Evolutionary conservation across 257 asterid genomes (phyloP), one percentile per base, ranked within the genome.

Genomic region (Dorcoceras hygrometricum): DNA sequence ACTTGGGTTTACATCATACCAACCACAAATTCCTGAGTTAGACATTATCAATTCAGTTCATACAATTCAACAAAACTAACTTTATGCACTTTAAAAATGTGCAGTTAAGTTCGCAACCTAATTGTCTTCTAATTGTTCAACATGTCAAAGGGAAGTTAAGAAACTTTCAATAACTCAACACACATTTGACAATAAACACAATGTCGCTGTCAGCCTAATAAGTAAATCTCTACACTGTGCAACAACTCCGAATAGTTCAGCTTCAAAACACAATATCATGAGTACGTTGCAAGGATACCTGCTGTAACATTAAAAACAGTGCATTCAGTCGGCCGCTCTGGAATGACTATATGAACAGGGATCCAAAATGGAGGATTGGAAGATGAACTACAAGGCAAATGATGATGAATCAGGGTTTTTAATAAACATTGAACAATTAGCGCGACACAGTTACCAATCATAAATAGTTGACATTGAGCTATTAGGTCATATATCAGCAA

Each of bases 361-460:
- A 93, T 93, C 99, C 99, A 93, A 81, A 93, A 93, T 69, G 99
- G 97, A 46, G 95, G 86, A 60, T 83, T 93, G 77, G 96, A 89
- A 57, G 86, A 82, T 71, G 97, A 93, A 80, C 99, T 93, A 80
- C 76, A 77, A 59, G 66, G 69, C 22, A 46, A 59, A 74, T 57
- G 66, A 69, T 59, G 75, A 70, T 26, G 54, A 27, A 74, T 28
- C 19, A 23, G 59, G 46, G 19, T 22, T 76, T 22, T 76, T 66
- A 29, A 67, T 59, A 66, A 64, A 63, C 16, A 24, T 51, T 61
- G 31, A 60, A 34, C 58, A 63, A 46, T 27, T 57, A 69, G 46
- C 22, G 20, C 28, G 65, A 25, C 31, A 59, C 46, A 67, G 55
- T 12, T 59, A 65, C 59, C 64, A 20, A 59, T n/a, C 53, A 34